Percentiles rank a stretch among this genome's conserved stretches.
Conservation (phyloP, 1,284 basidiomycete species). For the Cystobasidium slooffiae region DNA sequence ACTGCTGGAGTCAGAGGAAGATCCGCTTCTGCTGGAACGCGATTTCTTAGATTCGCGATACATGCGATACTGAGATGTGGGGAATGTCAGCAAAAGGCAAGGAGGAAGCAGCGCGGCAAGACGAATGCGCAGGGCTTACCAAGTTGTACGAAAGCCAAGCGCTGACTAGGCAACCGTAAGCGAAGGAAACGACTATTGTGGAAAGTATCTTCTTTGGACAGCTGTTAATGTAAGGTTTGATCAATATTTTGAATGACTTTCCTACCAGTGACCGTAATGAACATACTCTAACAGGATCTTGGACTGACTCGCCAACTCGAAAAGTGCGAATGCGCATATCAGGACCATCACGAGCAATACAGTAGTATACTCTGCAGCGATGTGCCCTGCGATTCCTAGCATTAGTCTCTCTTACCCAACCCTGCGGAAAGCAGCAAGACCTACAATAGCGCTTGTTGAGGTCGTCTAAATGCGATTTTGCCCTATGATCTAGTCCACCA, state of each 20-base stretch:
- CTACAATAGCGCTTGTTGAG: conserved; percentile 35
- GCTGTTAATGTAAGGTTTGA: neutral
- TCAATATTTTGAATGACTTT: neutral
- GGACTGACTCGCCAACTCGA: conserved; percentile 18
- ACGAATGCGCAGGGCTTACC: neutral
- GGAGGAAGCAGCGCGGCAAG: neutral
- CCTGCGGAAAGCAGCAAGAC: neutral
- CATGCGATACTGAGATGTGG: neutral
- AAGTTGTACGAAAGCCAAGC: conserved; percentile 30
- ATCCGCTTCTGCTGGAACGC: neutral
- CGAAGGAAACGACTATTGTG: conserved; percentile 23
- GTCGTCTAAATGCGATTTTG: neutral
- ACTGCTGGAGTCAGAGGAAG: neutral
- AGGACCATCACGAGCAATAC: conserved; percentile 28
- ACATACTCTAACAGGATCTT: conserved; percentile 19
- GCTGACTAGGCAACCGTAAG: conserved; percentile 12
- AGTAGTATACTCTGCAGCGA: conserved; percentile 13
- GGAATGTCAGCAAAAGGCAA: neutral
- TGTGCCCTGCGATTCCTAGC: conserved; percentile 8
- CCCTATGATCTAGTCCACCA: neutral
- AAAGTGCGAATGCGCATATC: conserved; percentile 31
- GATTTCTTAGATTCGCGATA: conserved; percentile 1
- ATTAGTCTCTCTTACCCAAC: neutral
- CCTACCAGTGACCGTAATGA: neutral
- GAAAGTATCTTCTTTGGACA: conserved; percentile 8